A percentile compares a stretch with the other conserved stretches of the same genome.
These are phyloP conservation scores for Rhododendron vialii DNA, from an alignment of 148 eudicot genomes.

Conservation along the genomic window DNA sequence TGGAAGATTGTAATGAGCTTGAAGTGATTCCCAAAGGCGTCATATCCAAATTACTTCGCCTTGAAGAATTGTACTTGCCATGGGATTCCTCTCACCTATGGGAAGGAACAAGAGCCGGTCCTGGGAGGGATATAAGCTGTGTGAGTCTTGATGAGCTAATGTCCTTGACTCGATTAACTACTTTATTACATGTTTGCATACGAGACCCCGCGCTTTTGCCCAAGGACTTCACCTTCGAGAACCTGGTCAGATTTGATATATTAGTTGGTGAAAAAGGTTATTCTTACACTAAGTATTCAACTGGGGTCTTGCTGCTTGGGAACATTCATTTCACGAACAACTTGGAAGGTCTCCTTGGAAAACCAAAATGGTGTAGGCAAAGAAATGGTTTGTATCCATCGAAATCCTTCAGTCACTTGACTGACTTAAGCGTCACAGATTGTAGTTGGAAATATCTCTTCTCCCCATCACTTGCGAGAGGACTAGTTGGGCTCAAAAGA, in stretches of 20 bases:
- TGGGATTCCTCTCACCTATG: not conserved
- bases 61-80: not conserved
- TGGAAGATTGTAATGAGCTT: accelerated
- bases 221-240: not conserved
- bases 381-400: not conserved
- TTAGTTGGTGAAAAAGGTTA: not conserved
- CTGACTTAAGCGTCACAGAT: not conserved
- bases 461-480: not conserved
- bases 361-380: not conserved
- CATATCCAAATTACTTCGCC: not conserved
- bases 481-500: not conserved
- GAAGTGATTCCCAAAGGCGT: not conserved
- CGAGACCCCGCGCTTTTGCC: not conserved
- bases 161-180: not conserved
- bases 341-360: not conserved
- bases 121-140: not conserved
- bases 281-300: too few relatives aligned
- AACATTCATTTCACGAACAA: not conserved
- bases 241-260: not conserved
- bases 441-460: not conserved
- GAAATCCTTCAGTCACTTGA: not conserved
- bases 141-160: not conserved
- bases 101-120: not conserved
- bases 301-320: not conserved
- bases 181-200: not conserved